Percentiles rank a stretch among this genome's conserved stretches.
Evolutionary conservation across 257 asterid species (phyloP).

Genomic region (Ehretia macrophylla): DNA sequence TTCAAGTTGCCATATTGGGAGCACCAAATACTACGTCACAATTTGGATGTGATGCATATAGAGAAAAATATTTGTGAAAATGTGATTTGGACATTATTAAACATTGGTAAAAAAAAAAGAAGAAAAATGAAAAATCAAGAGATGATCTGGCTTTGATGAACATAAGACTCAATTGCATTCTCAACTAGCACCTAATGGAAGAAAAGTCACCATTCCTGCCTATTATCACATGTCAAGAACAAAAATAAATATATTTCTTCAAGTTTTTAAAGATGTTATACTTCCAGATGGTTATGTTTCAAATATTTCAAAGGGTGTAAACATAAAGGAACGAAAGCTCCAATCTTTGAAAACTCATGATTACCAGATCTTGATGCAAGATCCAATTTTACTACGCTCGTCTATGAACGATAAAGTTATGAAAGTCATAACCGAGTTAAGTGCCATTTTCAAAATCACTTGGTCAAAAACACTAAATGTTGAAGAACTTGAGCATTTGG

Average conservation of each 20-base stretch:
- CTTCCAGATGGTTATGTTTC: background rate
- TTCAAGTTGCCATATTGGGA: constrained; percentile 3
- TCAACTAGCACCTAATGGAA: background rate
- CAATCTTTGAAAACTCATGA: background rate
- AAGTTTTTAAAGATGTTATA: background rate
- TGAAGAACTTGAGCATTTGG: background rate
- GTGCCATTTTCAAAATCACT: background rate
- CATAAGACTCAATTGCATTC: background rate
- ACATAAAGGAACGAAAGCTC: background rate
- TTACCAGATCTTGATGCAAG: background rate
- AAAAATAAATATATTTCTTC: background rate
- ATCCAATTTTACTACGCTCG: background rate
- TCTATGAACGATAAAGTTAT: background rate
- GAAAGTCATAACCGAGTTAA: background rate
- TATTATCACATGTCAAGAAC: background rate
- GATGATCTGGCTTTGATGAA: background rate
- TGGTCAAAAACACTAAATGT: background rate
- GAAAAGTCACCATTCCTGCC: background rate
- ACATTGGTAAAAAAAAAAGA: background rate
- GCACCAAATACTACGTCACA: background rate
- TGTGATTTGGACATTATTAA: background rate
- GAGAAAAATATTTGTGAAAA: constrained; percentile 1
- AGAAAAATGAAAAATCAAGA: background rate
- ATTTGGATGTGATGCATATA: background rate
- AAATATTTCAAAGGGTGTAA: background rate